Base-by-base conservation (phyloP, 2,329 filamentous ascomycete genomes). In the Hortaea werneckii region DNA sequence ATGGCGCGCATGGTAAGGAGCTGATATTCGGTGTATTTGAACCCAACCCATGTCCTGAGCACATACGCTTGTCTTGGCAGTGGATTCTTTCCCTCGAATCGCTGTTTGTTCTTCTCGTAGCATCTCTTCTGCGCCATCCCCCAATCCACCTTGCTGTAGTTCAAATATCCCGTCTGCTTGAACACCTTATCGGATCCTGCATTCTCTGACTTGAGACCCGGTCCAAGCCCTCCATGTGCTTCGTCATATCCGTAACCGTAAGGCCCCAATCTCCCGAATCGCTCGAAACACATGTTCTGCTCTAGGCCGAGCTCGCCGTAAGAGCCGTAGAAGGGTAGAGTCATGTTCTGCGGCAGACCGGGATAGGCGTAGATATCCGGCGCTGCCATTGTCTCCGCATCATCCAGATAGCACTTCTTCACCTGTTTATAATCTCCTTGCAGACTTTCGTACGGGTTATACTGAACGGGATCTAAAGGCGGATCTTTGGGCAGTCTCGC, bases 21-120 rank as follows among this genome's bases (percentile, higher is more conserved):
- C 61, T 92, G 85, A 55, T 94, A 83, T 45, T 84, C 78, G 11
- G 75, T 79, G 75, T 87, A 95, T 39, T 78, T 65, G 58, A 85
- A 92, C 51, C 85, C 85, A 49, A 88, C 84, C 84, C 85, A 95
- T 49, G 83, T 82, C 38, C 89, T 80, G 34, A 95, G 74, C 4
- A 95, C 80, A 37, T 94, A 77, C 1, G 88, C 89, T n/a, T 87
- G 88, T 30, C 86, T 77, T 6, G 74, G 63, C 5, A 71, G 58
- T 49, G 60, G 64, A 62, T 67, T 68, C 48, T 58, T 57, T 9
- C 54, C 56, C 6, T 51, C 54, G 54, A 74, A 74, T 20, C 71
- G 69, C 38, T 62, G 58, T 53, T 67, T 65, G 60, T 75, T 75
- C 65, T 72, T 73, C 52, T 70, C 63, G 54, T 62, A 63, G 57